phyloP scores from a whole-genome alignment of 2,329 filamentous ascomycete species.

The Albifimbria verrucaria region DNA sequence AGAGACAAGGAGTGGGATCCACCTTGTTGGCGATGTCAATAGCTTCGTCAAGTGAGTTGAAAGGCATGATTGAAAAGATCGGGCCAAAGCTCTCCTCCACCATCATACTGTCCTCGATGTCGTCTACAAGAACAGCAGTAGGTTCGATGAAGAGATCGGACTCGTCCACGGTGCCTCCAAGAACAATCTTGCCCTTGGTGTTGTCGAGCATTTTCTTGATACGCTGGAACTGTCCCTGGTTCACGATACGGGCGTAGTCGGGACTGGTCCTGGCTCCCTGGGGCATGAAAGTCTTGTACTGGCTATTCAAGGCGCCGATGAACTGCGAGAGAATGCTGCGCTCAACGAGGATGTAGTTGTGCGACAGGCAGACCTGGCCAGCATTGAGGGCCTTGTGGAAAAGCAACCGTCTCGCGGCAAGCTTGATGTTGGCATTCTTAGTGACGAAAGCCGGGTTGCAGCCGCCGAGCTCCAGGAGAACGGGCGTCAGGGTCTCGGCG shows the following conservation, averaged over 20 bases:
- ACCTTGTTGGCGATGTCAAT: constrained; percentile 78
- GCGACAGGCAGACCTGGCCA: constrained; percentile 87
- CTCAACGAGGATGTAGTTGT: constrained; percentile 90
- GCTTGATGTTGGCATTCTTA: constrained; percentile 71
- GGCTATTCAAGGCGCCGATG: constrained; percentile 68
- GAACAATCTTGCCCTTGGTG: constrained; percentile 76
- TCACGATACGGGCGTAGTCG: constrained; percentile 79
- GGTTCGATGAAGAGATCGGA: constrained; percentile 81
- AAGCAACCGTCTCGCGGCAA: constrained; percentile 79
- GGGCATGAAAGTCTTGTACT: constrained; percentile 77
- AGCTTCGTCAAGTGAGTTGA: constrained; percentile 78
- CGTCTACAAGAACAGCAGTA: constrained; percentile 83
- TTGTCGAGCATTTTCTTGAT: constrained; percentile 90
- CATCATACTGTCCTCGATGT: constrained; percentile 70
- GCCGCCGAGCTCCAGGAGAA: constrained; percentile 86
- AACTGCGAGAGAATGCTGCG: constrained; percentile 68
- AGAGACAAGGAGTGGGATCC: constrained; percentile 76
- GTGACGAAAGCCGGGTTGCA: constrained; percentile 90
- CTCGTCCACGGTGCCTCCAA: constrained; percentile 83
- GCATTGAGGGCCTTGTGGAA: constrained; percentile 88
- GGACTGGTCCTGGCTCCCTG: constrained; percentile 72
- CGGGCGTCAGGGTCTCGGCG: constrained; percentile 81
- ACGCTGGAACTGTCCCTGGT: constrained; percentile 72
- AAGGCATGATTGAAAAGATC: constrained; percentile 78
- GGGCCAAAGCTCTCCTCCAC: constrained; percentile 88